Conservation (phyloP, 495 filamentous ascomycete genomes). For the Talaromyces trachyspermus region DNA sequence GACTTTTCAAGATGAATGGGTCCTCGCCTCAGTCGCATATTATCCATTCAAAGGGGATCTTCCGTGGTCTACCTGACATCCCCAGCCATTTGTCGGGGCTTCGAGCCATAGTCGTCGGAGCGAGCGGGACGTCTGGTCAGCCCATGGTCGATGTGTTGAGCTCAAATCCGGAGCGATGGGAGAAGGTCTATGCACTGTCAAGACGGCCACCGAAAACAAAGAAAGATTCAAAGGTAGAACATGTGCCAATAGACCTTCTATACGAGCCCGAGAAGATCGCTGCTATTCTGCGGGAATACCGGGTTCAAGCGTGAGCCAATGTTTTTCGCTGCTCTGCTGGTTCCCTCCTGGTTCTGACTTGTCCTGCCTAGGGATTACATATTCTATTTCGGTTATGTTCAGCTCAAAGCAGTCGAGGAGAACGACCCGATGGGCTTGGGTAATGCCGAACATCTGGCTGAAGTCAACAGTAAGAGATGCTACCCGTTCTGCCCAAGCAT, state of each 20-base stretch:
- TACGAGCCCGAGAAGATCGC: constrained; percentile 5
- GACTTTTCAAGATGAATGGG: constrained; percentile 5
- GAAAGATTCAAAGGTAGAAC: constrained; percentile 6
- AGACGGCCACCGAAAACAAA: constrained; percentile 7
- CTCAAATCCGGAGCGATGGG: constrained; percentile 6
- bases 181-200: constrained; percentile 7
- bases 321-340: constrained; percentile 5
- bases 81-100: constrained; percentile 6
- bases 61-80: constrained; percentile 6
- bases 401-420: constrained; percentile 4
- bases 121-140: constrained; percentile 2
- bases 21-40: constrained; percentile 4
- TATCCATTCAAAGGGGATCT: constrained; percentile 7
- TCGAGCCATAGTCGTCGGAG: constrained; percentile 5
- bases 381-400: constrained; percentile 6
- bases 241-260: constrained; percentile 4
- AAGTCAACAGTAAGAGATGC: constrained; percentile 5
- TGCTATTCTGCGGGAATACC: constrained; percentile 3
- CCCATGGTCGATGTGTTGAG: constrained; percentile 4
- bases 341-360: constrained; percentile 5
- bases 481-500: constrained; percentile 3
- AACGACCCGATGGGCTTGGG: constrained; percentile 5
- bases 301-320: constrained; percentile 4
- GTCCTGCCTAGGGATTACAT: constrained; percentile 6
- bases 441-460: constrained; percentile 4